Evolutionary conservation across 2,329 filamentous ascomycete species (phyloP), one percentile per base, ranked within the genome.

Genomic region (Chaetomiaceae sp.): DNA sequence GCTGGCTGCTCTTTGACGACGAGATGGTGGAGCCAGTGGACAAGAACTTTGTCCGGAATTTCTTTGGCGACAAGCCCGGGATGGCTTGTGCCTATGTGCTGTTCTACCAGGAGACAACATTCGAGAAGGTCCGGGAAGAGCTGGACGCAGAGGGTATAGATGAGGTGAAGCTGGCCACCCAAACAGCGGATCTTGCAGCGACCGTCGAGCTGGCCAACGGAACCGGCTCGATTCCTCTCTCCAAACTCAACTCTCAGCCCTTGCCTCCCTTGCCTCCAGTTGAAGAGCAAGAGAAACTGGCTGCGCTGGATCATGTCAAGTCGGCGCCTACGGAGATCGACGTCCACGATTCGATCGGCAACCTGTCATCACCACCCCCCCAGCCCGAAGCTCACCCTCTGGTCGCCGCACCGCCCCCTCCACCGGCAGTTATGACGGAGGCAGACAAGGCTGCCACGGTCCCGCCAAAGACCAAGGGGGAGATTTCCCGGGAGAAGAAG

Each of bases 11-110:
- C 5, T 99, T 99, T 61, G 93, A 99, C 61, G 93, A 99, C 63
- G 93, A 99, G 70, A 90, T 97, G 82, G 93, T 99, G 4, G 93
- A 99, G 67, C 93, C 93, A 0, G 93, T 99, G 5, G 90, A 96
- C 68, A 96, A 96, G 69, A 85, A 87, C 65, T 99, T 95, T 64
- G 93, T 99, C 33, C 82, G 86, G 58, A 96, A 96, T 66, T 99
- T 99, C 70, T 99, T 99, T 62, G 93, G 93, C 14, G 93, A 96
- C 65, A 89, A 87, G 63, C 85, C 86, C 0, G 90, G 89, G 3
- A 82, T 95, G 67, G 93, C 93, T 9, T 96, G 91, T 62, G 93
- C 93, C 25, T 99, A 99, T 63, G 91, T 99, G 14, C 74, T 99
- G 9, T 99, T 99, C 68, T 99, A 99, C 70, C 93, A 96, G 66